Evolutionary conservation across 2,329 filamentous ascomycete species (phyloP).

Genomic region (Torrubiellomyces zombiae): DNA sequence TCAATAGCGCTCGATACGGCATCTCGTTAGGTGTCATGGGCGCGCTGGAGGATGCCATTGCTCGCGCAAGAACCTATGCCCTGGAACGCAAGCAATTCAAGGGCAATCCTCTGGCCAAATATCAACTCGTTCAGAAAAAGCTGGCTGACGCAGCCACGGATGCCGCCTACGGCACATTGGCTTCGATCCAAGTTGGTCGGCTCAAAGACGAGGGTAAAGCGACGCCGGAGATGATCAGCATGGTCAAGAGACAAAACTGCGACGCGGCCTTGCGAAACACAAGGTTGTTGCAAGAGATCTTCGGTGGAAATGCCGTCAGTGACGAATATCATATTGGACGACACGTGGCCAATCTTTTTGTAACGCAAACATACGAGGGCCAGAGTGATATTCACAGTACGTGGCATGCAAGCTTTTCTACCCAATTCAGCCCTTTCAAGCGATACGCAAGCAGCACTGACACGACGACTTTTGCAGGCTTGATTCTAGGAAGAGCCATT

Average conservation of each 20-base stretch:
- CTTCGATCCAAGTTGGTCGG: slow-evolving; percentile 76
- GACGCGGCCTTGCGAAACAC: slow-evolving; percentile 72
- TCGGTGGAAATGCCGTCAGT: slow-evolving; percentile 94
- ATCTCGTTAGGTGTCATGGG: slow-evolving; percentile 92
- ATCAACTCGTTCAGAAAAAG: slow-evolving; percentile 97
- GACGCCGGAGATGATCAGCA: slow-evolving; percentile 85
- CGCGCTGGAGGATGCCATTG: slow-evolving; percentile 81
- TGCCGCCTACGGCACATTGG: slow-evolving; percentile 78
- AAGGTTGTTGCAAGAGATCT: slow-evolving; percentile 76
- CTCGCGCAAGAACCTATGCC: slow-evolving; percentile 68
- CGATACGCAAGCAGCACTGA: no score
- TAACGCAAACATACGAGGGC: slow-evolving; percentile 95
- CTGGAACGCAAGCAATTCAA: slow-evolving; percentile 93
- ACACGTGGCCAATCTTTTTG: slow-evolving; percentile 90
- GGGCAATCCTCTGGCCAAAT: slow-evolving; percentile 83
- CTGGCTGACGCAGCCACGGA: slow-evolving; percentile 84
- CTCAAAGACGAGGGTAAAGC: slow-evolving; percentile 83
- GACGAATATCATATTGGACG: slow-evolving; percentile 93
- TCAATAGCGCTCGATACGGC: slow-evolving; percentile 85
- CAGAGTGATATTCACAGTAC: slow-evolving; percentile 94
- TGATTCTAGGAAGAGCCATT: slow-evolving; percentile 52
- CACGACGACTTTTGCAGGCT: slow-evolving; percentile 38
- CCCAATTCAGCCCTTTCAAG: no score
- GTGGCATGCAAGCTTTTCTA: no score
- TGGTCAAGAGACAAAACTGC: slow-evolving; percentile 97